Conservation (phyloP, 345 rosid genomes). For the Hibiscus tridactylites region DNA sequence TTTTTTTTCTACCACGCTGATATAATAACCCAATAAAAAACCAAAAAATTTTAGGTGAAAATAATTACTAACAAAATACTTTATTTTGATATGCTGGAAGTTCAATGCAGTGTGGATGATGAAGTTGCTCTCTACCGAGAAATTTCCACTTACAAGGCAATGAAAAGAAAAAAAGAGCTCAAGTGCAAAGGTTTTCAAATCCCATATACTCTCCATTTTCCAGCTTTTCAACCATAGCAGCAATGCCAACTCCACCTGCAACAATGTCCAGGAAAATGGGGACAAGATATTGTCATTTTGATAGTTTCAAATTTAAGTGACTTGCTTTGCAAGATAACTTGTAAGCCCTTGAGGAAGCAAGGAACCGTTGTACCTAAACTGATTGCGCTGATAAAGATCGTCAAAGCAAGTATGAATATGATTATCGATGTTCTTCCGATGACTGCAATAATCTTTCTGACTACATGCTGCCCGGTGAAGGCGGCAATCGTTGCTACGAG, state of each 20-base stretch:
- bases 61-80: slow-evolving; percentile 8
- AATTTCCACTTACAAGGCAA: background rate
- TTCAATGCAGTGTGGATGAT: background rate
- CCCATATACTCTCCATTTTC: slow-evolving; percentile 61
- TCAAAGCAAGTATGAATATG: slow-evolving; percentile 56
- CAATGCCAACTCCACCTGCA: slow-evolving; percentile 66
- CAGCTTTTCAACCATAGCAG: slow-evolving; percentile 53
- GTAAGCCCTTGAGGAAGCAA: background rate
- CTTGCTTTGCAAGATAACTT: background rate
- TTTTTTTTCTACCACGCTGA: too few species aligned
- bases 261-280: background rate
- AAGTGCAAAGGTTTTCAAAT: slow-evolving; percentile 49
- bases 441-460: slow-evolving; percentile 44
- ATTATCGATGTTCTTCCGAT: slow-evolving; percentile 61
- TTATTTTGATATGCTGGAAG: background rate
- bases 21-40: background rate
- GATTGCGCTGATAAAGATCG: slow-evolving; percentile 58
- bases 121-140: background rate
- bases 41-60: background rate
- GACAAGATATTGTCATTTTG: background rate
- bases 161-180: background rate
- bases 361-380: slow-evolving; percentile 35
- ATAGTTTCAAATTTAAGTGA: background rate
- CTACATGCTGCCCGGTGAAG: slow-evolving; percentile 52
- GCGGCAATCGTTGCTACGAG: slow-evolving; percentile 54